phyloP scores from a whole-genome alignment of 306 rosid genomes.

The Dicorynia guianensis region DNA sequence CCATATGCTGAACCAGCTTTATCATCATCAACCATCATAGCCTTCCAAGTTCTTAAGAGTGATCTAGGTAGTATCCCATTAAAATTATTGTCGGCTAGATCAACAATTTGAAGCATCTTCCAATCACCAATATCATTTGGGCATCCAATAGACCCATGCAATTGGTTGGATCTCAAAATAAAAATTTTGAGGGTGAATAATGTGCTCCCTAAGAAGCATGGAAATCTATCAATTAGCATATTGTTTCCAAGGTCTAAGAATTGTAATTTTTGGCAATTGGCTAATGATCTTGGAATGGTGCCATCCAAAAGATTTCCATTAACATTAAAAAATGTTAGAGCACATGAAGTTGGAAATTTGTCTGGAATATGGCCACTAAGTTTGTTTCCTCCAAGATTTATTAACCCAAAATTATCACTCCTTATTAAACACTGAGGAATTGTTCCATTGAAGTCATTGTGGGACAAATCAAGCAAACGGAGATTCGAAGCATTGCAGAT shows the following conservation, averaged over 20 bases:
- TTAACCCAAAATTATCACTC: background rate
- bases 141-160: conserved; percentile 7
- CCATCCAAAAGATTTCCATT: conserved; percentile 7
- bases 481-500: conserved; percentile 5
- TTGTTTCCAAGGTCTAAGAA: background rate
- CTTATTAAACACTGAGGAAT: conserved; percentile 13
- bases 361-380: background rate
- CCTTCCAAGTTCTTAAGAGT: background rate
- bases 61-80: background rate
- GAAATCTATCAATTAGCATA: background rate
- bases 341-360: background rate
- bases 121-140: background rate
- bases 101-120: conserved; percentile 33
- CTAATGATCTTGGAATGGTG: background rate
- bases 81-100: conserved; percentile 38
- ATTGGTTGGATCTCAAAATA: background rate
- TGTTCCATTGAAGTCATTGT: conserved; percentile 4
- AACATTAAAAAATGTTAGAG: background rate
- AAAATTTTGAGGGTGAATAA: background rate
- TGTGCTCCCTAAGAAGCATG: background rate
- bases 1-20: background rate
- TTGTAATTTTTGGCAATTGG: background rate
- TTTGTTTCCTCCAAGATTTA: background rate
- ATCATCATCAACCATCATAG: conserved; percentile 2
- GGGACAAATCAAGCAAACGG: conserved; percentile 29